Evolutionary conservation across 1,284 basidiomycete species (phyloP), one percentile per base, ranked within the genome.

Genomic region (Ceratobasidium sp.): DNA sequence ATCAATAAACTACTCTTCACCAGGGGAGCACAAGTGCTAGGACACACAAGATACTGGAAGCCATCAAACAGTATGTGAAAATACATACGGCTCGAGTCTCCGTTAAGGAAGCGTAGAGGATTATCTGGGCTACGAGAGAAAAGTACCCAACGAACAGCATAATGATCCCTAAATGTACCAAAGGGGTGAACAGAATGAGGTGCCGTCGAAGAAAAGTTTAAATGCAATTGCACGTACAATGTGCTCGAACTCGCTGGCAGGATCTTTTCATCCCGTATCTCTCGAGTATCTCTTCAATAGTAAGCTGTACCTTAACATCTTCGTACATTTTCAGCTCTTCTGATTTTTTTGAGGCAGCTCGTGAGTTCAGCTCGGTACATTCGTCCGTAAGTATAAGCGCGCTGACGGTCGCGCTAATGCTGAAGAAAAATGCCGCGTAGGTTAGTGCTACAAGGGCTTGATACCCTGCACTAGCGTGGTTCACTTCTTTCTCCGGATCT

Each of bases 391-490:
- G 69, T 15, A 71, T 20, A 7, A 71, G 57, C 1, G 57, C 28
- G 26, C 44, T 61, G 42, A 71, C 33, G 0, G 56, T 61, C 2
- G 69, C 69, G 56, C 69, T 71, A 4, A 71, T 20, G 9, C 69
- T 62, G 42, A 59, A 71, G 42, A 71, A 61, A 13, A 71, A 48
- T 4, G 56, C 56, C 6, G 42, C n/a, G 12, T 71, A 71, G 6
- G 69, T 71, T 20, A 71, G 26, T 0, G 26, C 42, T 3, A 61
- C 56, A 17, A 71, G 69, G 2, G 44, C 23, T 12, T 56, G 69
- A 44, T 57, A 56, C 4, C 57, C 56, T 28, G 57, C 9, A 23
- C 69, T 62, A 4, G 44, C 50, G 7, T 48, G 42, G 42, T 3
- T 23, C 33, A 20, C 28, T 48, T 10, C 17, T 48, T 48, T 48